Base-by-base conservation (phyloP, 2,329 filamentous ascomycete genomes). In the Emergomyces pasteurianus region DNA sequence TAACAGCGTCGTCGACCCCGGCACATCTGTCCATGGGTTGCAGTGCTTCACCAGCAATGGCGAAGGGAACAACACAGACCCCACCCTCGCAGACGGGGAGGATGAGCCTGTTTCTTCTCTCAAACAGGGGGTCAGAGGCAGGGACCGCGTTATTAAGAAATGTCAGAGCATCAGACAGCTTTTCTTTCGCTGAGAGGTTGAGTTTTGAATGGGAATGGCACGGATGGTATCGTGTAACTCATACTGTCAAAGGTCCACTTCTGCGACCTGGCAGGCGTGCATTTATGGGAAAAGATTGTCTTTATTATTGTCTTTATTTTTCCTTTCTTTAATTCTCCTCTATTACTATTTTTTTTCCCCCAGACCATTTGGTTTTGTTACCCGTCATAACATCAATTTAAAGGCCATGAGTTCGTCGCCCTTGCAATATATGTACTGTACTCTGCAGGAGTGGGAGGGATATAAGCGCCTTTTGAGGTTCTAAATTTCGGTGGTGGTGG, bases 131-230 rank as follows among this genome's bases (percentile, higher is more conserved):
- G 9, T 23, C 46, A 60, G 31, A 60, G 62, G 47, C 36, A 62
- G 47, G 55, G 62, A 56, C 4, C 60, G 63, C 58, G 60, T 63
- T 50, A 61, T 63, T 31, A 69, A 65, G 59, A 66, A 66, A 58
- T 68, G 65, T 36, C 70, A 66, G 62, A 72, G 67, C 42, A 43
- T 69, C 23, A 64, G 62, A 46, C 58, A 64, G 16, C 65, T 67
- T 31, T 59, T 65, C 47, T 63, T 61, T 36, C 65, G 65, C 46
- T 64, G 61, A 21, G 28, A 28, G 16, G 1, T 10, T 34, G 18
- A 10, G 8, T 26, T 53, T 53, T 53, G 26, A 4, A 50, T 28
- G 23, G 21, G 46, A 7, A 16, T 57, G 58, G 57, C 4, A 36
- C 21, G 12, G 16, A n/a, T n/a, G n/a, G n/a, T n/a, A n/a, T n/a